These are phyloP conservation scores for Hansenula sp. DNA, from an alignment of 1,139 yeast species.

Conservation along the genomic window DNA sequence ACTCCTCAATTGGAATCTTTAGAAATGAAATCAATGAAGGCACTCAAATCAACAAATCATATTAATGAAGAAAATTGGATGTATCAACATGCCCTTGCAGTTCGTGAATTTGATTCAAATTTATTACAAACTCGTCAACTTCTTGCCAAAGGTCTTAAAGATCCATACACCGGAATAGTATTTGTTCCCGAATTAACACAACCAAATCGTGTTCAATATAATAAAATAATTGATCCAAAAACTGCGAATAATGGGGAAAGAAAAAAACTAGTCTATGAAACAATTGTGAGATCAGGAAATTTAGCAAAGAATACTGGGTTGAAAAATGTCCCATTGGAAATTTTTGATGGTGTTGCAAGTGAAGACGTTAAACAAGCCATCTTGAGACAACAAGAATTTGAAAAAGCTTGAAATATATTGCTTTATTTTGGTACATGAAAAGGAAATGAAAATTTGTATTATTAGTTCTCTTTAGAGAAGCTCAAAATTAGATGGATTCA, in stretches of 20 bases:
- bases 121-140: slow-evolving; percentile 53
- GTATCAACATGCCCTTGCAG: slow-evolving; percentile 76
- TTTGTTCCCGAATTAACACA: slow-evolving; percentile 78
- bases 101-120: slow-evolving; percentile 63
- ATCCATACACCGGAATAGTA: slow-evolving; percentile 75
- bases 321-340: slow-evolving; percentile 47
- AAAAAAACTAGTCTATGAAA: slow-evolving; percentile 43
- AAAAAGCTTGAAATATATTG: slow-evolving; percentile 23
- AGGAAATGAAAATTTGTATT: too few species aligned
- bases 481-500: too few species aligned
- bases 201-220: slow-evolving; percentile 44
- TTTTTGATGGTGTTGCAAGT: slow-evolving; percentile 56
- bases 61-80: slow-evolving; percentile 80
- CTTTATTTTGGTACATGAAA: background rate
- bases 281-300: slow-evolving; percentile 45
- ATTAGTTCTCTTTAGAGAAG: too few species aligned
- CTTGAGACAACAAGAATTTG: slow-evolving; percentile 58
- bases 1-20: slow-evolving; percentile 28
- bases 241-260: slow-evolving; percentile 19
- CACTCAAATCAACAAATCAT: slow-evolving; percentile 28
- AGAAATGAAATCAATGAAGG: slow-evolving; percentile 24
- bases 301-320: slow-evolving; percentile 60
- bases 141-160: slow-evolving; percentile 60
- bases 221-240: slow-evolving; percentile 25
- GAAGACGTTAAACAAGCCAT: slow-evolving; percentile 61